Percentiles rank a stretch among this genome's conserved stretches.
Conservation (phyloP, 1,284 basidiomycete genomes). For the Leccinum subrobustum region DNA sequence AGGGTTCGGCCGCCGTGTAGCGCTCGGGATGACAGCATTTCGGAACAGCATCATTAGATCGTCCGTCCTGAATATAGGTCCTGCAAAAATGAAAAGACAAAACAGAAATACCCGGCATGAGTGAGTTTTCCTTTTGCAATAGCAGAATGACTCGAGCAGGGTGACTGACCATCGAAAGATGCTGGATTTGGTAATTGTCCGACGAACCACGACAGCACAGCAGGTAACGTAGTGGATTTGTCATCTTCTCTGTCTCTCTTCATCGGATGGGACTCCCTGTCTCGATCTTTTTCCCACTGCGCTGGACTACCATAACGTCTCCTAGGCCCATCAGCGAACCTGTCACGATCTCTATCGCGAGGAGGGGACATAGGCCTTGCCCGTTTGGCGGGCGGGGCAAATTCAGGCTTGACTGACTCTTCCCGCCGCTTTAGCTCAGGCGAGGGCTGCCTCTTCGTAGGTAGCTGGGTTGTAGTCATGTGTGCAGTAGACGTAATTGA, state of each 20-base stretch:
- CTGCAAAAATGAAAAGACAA: constrained; percentile 40
- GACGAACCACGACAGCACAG: constrained; percentile 78
- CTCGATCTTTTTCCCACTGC: constrained; percentile 49
- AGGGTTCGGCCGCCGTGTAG: constrained; percentile 45
- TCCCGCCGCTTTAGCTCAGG: constrained; percentile 46
- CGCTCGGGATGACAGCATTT: constrained; percentile 73
- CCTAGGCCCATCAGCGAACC: constrained; percentile 45
- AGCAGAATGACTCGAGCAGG: constrained; percentile 7
- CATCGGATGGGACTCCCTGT: constrained; percentile 40
- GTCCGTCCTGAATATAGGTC: constrained; percentile 83
- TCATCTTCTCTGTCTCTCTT: constrained; percentile 53
- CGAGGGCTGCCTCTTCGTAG: constrained; percentile 23
- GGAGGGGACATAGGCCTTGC: constrained; percentile 51
- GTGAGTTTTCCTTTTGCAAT: constrained; percentile 19
- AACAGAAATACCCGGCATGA: constrained; percentile 4
- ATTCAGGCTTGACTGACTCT: constrained; percentile 39
- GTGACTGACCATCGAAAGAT: constrained; percentile 77
- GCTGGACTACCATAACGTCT: constrained; percentile 45
- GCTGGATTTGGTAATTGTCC: constrained; percentile 68
- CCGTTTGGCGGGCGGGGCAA: constrained; percentile 54
- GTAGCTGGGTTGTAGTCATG: constrained; percentile 22
- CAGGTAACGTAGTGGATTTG: constrained; percentile 57
- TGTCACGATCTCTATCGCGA: constrained; percentile 49
- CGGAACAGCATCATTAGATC: constrained; percentile 81
- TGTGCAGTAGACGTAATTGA: constrained; percentile 39